Conservation (phyloP, 768 basidiomycete species). For the Arthromyces matolae region DNA sequence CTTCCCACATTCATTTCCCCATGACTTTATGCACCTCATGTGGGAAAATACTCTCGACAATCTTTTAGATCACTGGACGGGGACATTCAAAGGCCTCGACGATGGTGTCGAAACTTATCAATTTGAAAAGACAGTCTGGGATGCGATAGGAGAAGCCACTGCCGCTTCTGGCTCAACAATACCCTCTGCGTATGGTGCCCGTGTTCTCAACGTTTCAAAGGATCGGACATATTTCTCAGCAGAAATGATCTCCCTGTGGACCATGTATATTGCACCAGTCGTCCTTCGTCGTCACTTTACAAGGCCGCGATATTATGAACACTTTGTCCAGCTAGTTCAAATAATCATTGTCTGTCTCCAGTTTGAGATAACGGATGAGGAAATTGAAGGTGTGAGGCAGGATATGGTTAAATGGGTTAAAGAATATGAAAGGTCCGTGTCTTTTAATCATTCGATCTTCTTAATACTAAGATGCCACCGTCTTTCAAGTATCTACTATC, state of each 20-base stretch:
- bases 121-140: slow-evolving; percentile 26
- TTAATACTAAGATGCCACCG: neutral
- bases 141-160: slow-evolving; percentile 30
- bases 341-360: slow-evolving; percentile 31
- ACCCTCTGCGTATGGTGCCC: slow-evolving; percentile 25
- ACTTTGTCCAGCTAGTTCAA: slow-evolving; percentile 31
- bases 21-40: slow-evolving; percentile 47
- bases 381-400: slow-evolving; percentile 16
- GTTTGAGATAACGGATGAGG: slow-evolving; percentile 20
- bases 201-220: slow-evolving; percentile 23
- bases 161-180: slow-evolving; percentile 24
- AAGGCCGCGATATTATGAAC: slow-evolving; percentile 27
- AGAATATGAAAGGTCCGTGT: slow-evolving; percentile 19
- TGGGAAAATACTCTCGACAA: slow-evolving; percentile 37
- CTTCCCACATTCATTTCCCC: slow-evolving; percentile 37
- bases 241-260: slow-evolving; percentile 20
- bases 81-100: slow-evolving; percentile 35
- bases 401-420: slow-evolving; percentile 30
- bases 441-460: neutral
- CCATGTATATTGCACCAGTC: slow-evolving; percentile 21
- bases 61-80: slow-evolving; percentile 37
- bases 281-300: slow-evolving; percentile 20
- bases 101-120: slow-evolving; percentile 23
- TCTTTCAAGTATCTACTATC: slow-evolving; percentile 25
- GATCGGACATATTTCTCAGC: slow-evolving; percentile 21